Conservation (phyloP, 2,329 filamentous ascomycete genomes). For the Neofusicoccum ribis region DNA sequence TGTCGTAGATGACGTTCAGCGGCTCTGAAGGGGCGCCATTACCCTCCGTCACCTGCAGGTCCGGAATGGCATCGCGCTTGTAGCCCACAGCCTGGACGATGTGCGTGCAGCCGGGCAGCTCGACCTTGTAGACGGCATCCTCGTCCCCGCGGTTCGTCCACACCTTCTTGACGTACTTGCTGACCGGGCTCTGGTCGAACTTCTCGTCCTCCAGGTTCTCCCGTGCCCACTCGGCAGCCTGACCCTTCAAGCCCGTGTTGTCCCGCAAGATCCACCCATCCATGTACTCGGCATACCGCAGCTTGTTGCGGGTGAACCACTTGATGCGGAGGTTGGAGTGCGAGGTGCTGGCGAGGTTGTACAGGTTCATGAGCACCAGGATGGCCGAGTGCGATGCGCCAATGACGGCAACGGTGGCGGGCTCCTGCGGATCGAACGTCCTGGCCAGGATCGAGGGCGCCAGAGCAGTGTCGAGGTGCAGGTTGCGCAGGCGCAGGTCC, state of each 20-base stretch:
- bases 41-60: slow-evolving; percentile 40
- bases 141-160: slow-evolving; percentile 51
- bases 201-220: slow-evolving; percentile 55
- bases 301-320: slow-evolving; percentile 62
- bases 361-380: slow-evolving; percentile 62
- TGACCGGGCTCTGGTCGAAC: slow-evolving; percentile 35
- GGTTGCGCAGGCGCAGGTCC: slow-evolving; percentile 40
- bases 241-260: slow-evolving; percentile 66
- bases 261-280: slow-evolving; percentile 66
- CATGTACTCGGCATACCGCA: slow-evolving; percentile 62
- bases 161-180: slow-evolving; percentile 30
- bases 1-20: slow-evolving; percentile 29
- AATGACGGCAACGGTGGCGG: slow-evolving; percentile 56
- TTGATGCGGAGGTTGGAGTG: slow-evolving; percentile 58
- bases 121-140: slow-evolving; percentile 43
- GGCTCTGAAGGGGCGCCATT: slow-evolving; percentile 32
- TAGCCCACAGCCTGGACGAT: slow-evolving; percentile 63
- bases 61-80: slow-evolving; percentile 51
- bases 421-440: slow-evolving; percentile 38
- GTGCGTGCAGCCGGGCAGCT: slow-evolving; percentile 54
- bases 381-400: slow-evolving; percentile 66
- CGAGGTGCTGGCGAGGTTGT: slow-evolving; percentile 52
- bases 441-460: slow-evolving; percentile 52
- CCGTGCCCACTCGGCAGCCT: slow-evolving; percentile 60
- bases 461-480: slow-evolving; percentile 59